Conservation (phyloP, 805 yeast genomes). For the Zygotorulaspora sp. region DNA sequence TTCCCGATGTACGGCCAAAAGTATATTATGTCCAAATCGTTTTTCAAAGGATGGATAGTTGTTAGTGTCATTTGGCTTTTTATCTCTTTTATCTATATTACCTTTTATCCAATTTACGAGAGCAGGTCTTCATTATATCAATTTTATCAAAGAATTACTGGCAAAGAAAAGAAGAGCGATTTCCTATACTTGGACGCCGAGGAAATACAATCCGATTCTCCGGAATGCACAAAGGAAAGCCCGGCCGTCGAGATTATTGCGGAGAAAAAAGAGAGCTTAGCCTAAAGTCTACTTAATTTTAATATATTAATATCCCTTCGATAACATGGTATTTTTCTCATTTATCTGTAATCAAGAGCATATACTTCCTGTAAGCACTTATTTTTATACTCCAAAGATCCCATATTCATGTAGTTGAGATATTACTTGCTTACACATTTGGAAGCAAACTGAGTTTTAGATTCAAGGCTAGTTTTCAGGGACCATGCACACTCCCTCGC, state of each 20-base stretch:
- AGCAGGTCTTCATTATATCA: slow-evolving; percentile 43
- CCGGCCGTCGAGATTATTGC: slow-evolving; percentile 4
- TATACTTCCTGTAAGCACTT: too few relatives aligned
- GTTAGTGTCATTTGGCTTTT: slow-evolving; percentile 82
- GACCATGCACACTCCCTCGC: too few relatives aligned
- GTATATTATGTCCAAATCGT: slow-evolving; percentile 66
- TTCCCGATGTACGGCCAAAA: slow-evolving; percentile 87
- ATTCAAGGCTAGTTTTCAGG: too few relatives aligned
- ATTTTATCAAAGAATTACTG: slow-evolving; percentile 9
- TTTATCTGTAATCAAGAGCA: too few relatives aligned
- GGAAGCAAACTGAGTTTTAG: too few relatives aligned
- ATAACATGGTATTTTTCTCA: too few relatives aligned
- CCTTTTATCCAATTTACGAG: slow-evolving; percentile 66
- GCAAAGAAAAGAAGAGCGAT: slow-evolving; percentile 6
- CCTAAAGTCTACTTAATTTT: too few relatives aligned
- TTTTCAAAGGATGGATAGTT: slow-evolving; percentile 85
- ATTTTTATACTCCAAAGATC: too few relatives aligned
- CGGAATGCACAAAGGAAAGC: slow-evolving; percentile 12
- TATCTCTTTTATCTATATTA: slow-evolving; percentile 56
- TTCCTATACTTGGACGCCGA: slow-evolving; percentile 5
- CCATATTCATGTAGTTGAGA: too few relatives aligned
- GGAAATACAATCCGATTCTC: slow-evolving; percentile 4
- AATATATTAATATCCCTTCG: too few relatives aligned
- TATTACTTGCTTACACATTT: too few relatives aligned
- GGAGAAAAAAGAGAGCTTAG: background rate